phyloP scores from a whole-genome alignment of 2,329 filamentous ascomycete species.

The Hymenoscyphus linearis region DNA sequence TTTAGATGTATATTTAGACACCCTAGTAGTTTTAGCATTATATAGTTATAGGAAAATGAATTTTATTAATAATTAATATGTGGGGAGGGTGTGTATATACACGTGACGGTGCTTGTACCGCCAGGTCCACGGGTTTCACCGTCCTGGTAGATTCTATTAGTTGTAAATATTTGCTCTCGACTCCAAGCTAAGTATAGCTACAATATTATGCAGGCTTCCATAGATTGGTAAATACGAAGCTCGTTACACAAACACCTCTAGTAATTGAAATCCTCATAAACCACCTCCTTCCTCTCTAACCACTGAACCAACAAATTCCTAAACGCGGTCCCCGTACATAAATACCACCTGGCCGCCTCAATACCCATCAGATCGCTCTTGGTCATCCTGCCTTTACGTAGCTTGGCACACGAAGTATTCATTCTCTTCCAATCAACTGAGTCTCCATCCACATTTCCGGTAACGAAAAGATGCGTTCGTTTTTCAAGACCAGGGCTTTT shows the following conservation, averaged over 20 bases:
- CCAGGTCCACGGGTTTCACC: too few relatives aligned
- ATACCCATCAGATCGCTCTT: constrained; percentile 40
- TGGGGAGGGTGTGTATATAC: too few relatives aligned
- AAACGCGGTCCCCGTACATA: constrained; percentile 50
- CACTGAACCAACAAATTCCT: constrained; percentile 44
- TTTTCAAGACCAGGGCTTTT: constrained; percentile 45
- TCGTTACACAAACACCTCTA: constrained; percentile 4
- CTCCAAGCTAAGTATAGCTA: too few relatives aligned
- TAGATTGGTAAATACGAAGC: too few relatives aligned
- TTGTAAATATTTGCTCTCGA: too few relatives aligned
- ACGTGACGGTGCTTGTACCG: too few relatives aligned
- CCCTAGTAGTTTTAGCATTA: too few relatives aligned
- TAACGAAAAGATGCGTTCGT: constrained; percentile 60
- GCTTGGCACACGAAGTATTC: constrained; percentile 27
- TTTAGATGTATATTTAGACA: too few relatives aligned
- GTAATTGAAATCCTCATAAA: constrained; percentile 46
- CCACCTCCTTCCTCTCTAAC: constrained; percentile 40
- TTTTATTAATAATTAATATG: too few relatives aligned
- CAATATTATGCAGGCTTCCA: too few relatives aligned
- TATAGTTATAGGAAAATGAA: too few relatives aligned
- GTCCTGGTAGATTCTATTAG: too few relatives aligned
- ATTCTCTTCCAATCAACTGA: constrained; percentile 27
- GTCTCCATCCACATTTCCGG: constrained; percentile 37
- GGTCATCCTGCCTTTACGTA: constrained; percentile 42
- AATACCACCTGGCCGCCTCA: constrained; percentile 45